Conservation (phyloP, 257 asterid species). For the Fraxinus quadrangulata region DNA sequence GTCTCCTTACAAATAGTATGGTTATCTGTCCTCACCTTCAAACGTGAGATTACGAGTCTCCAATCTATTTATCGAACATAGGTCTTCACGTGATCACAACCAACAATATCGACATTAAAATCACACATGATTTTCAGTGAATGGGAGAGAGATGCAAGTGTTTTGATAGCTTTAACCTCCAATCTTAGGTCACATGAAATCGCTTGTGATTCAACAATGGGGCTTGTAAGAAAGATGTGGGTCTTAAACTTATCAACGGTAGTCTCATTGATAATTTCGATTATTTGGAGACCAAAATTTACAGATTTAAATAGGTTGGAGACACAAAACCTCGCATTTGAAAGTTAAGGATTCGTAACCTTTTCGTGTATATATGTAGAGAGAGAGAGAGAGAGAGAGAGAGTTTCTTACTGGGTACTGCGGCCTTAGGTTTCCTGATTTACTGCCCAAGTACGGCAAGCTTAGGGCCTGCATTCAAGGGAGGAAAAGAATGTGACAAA, state of each 20-base stretch:
- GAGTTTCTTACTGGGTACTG: constrained; percentile 45
- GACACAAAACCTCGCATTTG: too few relatives aligned
- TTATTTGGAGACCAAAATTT: too few relatives aligned
- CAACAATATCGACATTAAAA: too few relatives aligned
- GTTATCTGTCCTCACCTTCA: not conserved
- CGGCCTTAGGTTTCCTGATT: constrained; percentile 43
- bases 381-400: not conserved
- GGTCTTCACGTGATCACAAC: not conserved
- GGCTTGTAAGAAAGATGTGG: too few relatives aligned
- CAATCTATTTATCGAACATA: too few relatives aligned
- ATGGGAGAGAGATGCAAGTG: too few relatives aligned
- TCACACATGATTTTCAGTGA: too few relatives aligned
- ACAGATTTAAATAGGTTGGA: too few relatives aligned
- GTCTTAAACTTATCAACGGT: too few relatives aligned
- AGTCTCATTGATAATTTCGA: too few relatives aligned
- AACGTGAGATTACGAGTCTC: not conserved
- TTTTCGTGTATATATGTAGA: too few relatives aligned
- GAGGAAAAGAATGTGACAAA: constrained; percentile 9
- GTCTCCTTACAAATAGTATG: not conserved
- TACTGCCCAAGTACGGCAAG: constrained; percentile 65
- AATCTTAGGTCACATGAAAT: not conserved
- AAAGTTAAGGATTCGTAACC: too few relatives aligned
- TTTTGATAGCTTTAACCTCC: not conserved
- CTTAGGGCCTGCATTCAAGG: constrained; percentile 74
- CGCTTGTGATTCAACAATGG: not conserved